Evolutionary conservation across 768 basidiomycete species (phyloP).

Genomic region (Trametes meyenii): DNA sequence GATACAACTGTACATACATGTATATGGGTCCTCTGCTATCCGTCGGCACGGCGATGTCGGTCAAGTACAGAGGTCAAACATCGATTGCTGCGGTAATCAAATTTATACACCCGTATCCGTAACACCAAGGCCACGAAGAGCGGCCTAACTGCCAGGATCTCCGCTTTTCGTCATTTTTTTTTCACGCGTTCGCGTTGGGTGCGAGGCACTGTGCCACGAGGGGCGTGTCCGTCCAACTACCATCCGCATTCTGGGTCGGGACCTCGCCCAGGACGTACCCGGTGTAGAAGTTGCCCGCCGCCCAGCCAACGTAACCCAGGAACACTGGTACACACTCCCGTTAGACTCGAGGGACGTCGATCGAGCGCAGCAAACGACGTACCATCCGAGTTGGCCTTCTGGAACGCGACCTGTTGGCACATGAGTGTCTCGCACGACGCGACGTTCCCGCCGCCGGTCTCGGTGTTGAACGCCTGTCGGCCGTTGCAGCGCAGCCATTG

Average conservation of each 20-base stretch:
- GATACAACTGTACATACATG: too few relatives aligned
- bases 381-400: conserved; percentile 22
- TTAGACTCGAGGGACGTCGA: conserved; percentile 39
- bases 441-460: conserved; percentile 48
- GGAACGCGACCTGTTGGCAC: conserved; percentile 31
- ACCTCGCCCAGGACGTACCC: conserved; percentile 52
- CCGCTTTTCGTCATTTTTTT: too few relatives aligned
- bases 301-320: conserved; percentile 55
- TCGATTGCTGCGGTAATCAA: too few relatives aligned
- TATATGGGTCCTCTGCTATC: too few relatives aligned
- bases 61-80: too few relatives aligned
- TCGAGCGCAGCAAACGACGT: background rate
- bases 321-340: conserved; percentile 39
- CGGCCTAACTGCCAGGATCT: too few relatives aligned
- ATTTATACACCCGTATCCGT: too few relatives aligned
- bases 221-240: conserved; percentile 44
- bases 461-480: conserved; percentile 46
- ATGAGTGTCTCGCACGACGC: conserved; percentile 38
- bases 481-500: conserved; percentile 45
- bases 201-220: conserved; percentile 27
- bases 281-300: conserved; percentile 53
- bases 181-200: conserved; percentile 17
- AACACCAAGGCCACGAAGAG: too few relatives aligned
- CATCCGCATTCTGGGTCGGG: conserved; percentile 43
- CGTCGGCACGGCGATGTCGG: too few relatives aligned